phyloP scores from a whole-genome alignment of 352 stramenopile genomes.

The Aphanomyces astaci region DNA sequence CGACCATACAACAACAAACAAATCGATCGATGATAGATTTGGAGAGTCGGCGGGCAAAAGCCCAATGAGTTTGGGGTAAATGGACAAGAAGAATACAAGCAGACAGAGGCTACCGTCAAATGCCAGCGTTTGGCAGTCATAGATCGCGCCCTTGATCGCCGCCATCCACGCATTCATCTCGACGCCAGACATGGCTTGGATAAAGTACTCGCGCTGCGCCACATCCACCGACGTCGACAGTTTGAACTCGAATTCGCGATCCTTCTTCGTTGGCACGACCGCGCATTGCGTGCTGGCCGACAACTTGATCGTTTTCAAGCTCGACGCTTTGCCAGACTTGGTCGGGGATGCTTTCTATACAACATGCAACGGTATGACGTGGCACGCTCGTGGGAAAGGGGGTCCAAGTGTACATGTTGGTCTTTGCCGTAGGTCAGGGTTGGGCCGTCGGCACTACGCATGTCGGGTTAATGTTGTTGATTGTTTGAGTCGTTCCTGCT shows the following conservation, averaged over 20 bases:
- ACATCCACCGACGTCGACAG: constrained; percentile 69
- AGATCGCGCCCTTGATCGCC: constrained; percentile 74
- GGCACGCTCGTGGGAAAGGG: neutral
- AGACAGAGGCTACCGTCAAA: constrained; percentile 43
- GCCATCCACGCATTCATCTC: constrained; percentile 79
- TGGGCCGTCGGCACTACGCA: constrained; percentile 56
- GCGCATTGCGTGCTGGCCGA: constrained; percentile 68
- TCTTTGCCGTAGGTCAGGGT: constrained; percentile 75
- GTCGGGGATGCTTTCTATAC: constrained; percentile 4
- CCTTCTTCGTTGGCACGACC: constrained; percentile 49
- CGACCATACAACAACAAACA: no score
- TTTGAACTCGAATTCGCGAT: constrained; percentile 38
- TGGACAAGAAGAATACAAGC: neutral
- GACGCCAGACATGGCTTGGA: constrained; percentile 58
- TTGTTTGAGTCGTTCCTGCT: no score
- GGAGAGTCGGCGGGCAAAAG: no score
- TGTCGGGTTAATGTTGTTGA: no score
- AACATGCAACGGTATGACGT: neutral
- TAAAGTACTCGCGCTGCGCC: constrained; percentile 49
- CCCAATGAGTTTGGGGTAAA: no score
- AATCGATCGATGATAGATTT: no score
- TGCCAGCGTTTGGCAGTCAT: constrained; percentile 61
- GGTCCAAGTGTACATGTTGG: constrained; percentile 34
- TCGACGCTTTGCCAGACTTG: neutral
- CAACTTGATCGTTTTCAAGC: constrained; percentile 56